Base-by-base conservation (phyloP, 495 filamentous ascomycete genomes). In the Chaetomium cochliodes region DNA sequence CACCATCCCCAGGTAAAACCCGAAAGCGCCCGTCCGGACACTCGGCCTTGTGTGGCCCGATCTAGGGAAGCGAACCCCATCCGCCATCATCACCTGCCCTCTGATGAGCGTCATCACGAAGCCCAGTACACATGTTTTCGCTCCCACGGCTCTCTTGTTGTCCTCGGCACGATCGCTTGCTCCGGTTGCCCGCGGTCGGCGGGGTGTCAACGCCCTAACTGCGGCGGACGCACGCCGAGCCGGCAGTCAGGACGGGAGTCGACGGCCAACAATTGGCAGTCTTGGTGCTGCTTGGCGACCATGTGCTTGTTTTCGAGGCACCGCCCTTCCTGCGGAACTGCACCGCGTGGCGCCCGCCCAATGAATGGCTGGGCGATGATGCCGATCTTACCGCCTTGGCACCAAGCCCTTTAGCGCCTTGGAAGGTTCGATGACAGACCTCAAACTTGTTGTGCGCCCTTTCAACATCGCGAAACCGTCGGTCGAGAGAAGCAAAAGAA, bases 351-450 rank as follows among this genome's bases (percentile, higher is more conserved):
- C 52, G 51, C 26, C 25, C 11, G 25, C 23, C 20, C 52, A 55
- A 63, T 50, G 30, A 37, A 5, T 4, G 4, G 3, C 3, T 42
- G 20, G 37, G n/a, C 60, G 37, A 41, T 16, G 54, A 30, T 64
- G 63, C 56, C 63, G 63, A 59, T 37, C 47, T 46, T 59, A 18
- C 56, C 55, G 56, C 18, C 62, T 64, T 64, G 54, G 62, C 54
- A 53, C 54, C 44, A 52, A 52, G 62, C 42, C 8, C 12, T n/a
- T 41, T 58, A 52, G 54, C 53, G 62, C 20, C 62, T 58, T 58
- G 62, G 62, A 50, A 64, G 53, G 2, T 51, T 58, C 39, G 59
- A 61, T 61, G 20, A 20, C 6, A 39, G 22, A 46, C 49, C 20
- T 25, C 52, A n/a, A 52, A 60, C 30, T 15, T 44, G 8, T 20